phyloP scores from a whole-genome alignment of 148 eudicot species.

The Cornus controversa region DNA sequence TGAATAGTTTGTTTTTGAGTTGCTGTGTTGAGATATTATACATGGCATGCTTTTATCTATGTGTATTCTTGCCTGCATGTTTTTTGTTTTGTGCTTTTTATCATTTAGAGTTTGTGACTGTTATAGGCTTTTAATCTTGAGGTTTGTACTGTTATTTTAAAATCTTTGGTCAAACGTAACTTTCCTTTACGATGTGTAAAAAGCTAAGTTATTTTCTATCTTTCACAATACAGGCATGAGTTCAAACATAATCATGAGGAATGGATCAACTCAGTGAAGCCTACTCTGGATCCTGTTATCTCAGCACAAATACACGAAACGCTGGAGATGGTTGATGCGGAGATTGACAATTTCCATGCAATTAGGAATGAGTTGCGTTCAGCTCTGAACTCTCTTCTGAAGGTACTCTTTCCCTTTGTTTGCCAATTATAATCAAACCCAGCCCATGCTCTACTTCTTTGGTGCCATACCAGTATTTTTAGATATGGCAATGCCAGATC shows the following conservation, averaged over 20 bases:
- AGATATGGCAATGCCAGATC: not conserved
- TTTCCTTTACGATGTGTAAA: slow-evolving; percentile 1
- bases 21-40: too few relatives aligned
- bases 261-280: slow-evolving; percentile 75
- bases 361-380: slow-evolving; percentile 73
- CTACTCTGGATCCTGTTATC: slow-evolving; percentile 52
- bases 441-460: not conserved
- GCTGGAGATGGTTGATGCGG: slow-evolving; percentile 43
- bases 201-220: not conserved
- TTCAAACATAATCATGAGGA: slow-evolving; percentile 68
- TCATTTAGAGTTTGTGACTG: too few relatives aligned
- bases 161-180: too few relatives aligned
- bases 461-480: not conserved
- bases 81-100: too few relatives aligned
- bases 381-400: slow-evolving; percentile 70
- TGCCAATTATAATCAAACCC: not conserved
- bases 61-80: too few relatives aligned
- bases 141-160: too few relatives aligned
- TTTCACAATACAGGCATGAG: slow-evolving; percentile 58
- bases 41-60: too few relatives aligned
- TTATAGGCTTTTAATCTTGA: too few relatives aligned
- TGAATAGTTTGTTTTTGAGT: too few relatives aligned
- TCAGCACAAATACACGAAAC: slow-evolving; percentile 39
- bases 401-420: slow-evolving; percentile 40
- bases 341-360: slow-evolving; percentile 52